Conservation (phyloP, 441 rosid genomes). For the Pelargonium cotyledonis region DNA sequence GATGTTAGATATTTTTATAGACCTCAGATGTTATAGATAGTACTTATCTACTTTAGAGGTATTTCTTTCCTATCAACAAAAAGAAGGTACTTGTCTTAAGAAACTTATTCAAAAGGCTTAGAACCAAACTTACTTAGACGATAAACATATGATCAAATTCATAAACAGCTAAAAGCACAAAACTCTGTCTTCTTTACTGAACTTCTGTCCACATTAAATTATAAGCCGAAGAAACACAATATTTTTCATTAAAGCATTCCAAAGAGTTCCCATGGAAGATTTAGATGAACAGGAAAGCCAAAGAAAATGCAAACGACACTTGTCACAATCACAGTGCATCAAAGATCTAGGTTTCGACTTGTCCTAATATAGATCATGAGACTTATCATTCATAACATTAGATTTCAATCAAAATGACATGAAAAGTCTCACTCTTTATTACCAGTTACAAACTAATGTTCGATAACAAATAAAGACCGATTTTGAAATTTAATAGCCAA, state of each 20-base stretch:
- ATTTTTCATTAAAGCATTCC: neutral
- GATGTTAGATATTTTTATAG: no score
- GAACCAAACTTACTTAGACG: neutral
- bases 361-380: neutral
- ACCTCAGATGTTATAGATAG: neutral
- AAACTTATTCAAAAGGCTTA: neutral
- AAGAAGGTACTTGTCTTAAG: neutral
- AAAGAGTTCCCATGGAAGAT: neutral
- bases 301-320: neutral
- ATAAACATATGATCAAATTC: neutral
- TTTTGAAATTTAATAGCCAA: neutral
- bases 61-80: neutral
- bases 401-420: neutral
- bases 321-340: neutral
- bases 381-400: neutral
- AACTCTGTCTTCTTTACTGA: slow-evolving; percentile 5
- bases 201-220: neutral
- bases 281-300: no score
- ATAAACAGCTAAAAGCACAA: neutral
- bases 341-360: neutral
- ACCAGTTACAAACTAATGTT: neutral
- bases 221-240: neutral
- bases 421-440: neutral
- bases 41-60: neutral
- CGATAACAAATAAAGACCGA: neutral